phyloP scores from a whole-genome alignment of 805 yeast species.

The Wickerhamomyces rabaulensis region DNA sequence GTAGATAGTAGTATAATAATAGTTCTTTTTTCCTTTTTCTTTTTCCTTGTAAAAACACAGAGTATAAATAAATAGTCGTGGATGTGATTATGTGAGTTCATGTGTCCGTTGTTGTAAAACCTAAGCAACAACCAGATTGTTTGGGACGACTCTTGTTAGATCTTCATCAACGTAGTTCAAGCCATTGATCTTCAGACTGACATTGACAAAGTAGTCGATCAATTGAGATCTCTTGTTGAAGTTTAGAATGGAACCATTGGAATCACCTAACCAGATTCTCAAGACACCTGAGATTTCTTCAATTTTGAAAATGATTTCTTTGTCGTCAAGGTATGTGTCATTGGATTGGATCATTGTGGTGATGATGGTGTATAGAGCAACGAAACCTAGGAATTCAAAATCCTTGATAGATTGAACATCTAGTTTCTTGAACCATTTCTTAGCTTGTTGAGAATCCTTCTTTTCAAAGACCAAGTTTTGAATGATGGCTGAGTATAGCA shows the following conservation, averaged over 20 bases:
- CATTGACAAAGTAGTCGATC: conserved; percentile 27
- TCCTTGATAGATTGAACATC: conserved; percentile 12
- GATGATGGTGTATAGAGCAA: conserved; percentile 24
- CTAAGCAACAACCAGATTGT: neutral
- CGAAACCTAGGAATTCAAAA: conserved; percentile 25
- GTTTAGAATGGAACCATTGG: conserved; percentile 22
- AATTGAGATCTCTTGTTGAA: conserved; percentile 26
- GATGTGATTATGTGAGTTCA: too few species aligned
- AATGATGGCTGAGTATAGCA: conserved; percentile 24
- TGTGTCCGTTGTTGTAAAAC: neutral
- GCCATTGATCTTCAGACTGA: conserved; percentile 22
- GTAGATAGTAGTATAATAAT: too few species aligned
- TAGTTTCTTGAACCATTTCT: conserved; percentile 21
- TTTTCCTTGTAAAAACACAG: neutral
- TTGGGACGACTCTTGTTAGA: neutral
- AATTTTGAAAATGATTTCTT: conserved; percentile 17
- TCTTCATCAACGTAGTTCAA: conserved; percentile 8
- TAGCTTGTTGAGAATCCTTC: conserved; percentile 19
- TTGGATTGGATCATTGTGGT: conserved; percentile 17
- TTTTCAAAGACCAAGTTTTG: conserved; percentile 22
- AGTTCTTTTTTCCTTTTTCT: neutral
- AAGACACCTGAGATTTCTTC: conserved; percentile 27
- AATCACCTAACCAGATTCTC: conserved; percentile 32
- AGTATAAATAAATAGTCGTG: too few species aligned
- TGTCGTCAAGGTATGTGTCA: conserved; percentile 11